Evolutionary conservation across 495 filamentous ascomycete genomes (phyloP).

Genomic region (Aspergillus biplanus): DNA sequence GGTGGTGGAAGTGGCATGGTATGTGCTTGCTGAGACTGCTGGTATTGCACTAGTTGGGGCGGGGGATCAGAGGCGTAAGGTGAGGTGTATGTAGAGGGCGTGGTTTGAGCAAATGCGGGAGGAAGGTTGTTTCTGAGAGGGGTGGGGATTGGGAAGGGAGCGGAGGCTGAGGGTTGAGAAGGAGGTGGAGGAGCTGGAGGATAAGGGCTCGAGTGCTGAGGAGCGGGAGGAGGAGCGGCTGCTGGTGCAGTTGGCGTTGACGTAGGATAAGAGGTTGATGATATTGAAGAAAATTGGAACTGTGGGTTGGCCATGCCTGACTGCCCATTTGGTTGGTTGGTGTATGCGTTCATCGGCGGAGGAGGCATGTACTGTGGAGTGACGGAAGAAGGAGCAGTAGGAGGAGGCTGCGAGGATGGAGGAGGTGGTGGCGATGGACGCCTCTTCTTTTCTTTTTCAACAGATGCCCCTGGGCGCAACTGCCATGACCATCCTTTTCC

Average conservation of each 20-base stretch:
- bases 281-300: conserved; percentile 50
- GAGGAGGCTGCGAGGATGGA: conserved; percentile 42
- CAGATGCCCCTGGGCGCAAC: conserved; percentile 62
- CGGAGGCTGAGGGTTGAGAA: conserved; percentile 20
- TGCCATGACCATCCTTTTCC: conserved; percentile 76
- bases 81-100: conserved; percentile 46
- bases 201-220: conserved; percentile 27
- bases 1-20: conserved; percentile 28
- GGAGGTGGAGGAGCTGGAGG: conserved; percentile 21
- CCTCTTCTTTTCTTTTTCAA: conserved; percentile 72
- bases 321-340: conserved; percentile 33
- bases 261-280: conserved; percentile 36
- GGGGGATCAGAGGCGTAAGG: conserved; percentile 48
- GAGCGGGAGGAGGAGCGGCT: conserved; percentile 27
- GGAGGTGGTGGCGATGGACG: conserved; percentile 60
- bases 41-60: conserved; percentile 38
- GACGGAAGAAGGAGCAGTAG: conserved; percentile 36
- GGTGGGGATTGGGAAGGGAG: conserved; percentile 45
- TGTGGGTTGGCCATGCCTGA: conserved; percentile 43
- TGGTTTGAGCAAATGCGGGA: conserved; percentile 45
- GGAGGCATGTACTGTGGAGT: conserved; percentile 50
- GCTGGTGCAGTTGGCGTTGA: conserved; percentile 25
- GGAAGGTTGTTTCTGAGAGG: conserved; percentile 50
- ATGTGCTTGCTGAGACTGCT: conserved; percentile 33
- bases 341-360: conserved; percentile 43